Conservation (phyloP, 129 eudicot species). For the Flaveria bidentis region DNA sequence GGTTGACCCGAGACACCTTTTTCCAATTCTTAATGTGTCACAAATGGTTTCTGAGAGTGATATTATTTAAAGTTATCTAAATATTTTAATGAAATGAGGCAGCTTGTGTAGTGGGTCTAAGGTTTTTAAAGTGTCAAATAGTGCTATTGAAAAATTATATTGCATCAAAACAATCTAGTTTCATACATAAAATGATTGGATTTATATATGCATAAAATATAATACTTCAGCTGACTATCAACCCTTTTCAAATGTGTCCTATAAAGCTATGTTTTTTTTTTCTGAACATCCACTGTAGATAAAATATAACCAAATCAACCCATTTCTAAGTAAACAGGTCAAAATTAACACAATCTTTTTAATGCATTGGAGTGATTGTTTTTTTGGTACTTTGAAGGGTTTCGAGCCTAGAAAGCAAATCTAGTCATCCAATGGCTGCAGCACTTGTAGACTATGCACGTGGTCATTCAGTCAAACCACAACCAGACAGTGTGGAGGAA, state of each 20-base stretch:
- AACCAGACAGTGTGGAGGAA: conserved; percentile 69
- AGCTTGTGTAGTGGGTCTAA: not conserved
- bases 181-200: not conserved
- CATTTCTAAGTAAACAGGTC: not conserved
- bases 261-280: not conserved
- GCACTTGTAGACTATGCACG: conserved; percentile 70
- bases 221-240: not conserved
- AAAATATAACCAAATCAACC: not conserved
- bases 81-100: not conserved
- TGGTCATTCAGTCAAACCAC: conserved; percentile 53
- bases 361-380: not conserved
- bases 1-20: not conserved
- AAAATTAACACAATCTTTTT: not conserved
- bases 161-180: not conserved
- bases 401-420: conserved; percentile 87
- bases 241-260: not conserved
- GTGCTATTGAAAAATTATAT: not conserved
- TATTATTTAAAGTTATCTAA: not conserved
- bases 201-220: not conserved
- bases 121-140: not conserved
- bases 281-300: not conserved
- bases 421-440: conserved; percentile 93
- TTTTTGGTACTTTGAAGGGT: conserved; percentile 46
- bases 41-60: not conserved
- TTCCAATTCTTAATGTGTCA: not conserved